These are phyloP conservation scores for Tripterygium wilfordii DNA, from an alignment of 177 flowering plant genomes.

Conservation along the genomic window DNA sequence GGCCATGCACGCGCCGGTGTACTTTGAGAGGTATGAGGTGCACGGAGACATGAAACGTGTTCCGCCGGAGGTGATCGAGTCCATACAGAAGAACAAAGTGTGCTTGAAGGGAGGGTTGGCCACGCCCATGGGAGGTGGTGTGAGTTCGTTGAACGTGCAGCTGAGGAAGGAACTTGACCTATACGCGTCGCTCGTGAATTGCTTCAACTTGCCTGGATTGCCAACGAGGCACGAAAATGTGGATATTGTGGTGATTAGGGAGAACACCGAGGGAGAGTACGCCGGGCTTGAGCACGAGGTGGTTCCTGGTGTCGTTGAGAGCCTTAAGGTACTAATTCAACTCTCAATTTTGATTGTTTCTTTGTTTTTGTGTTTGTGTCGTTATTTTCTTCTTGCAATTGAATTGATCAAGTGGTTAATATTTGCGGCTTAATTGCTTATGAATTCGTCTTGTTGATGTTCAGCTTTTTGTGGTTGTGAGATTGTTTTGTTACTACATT, in stretches of 20 bases:
- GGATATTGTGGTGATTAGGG: constrained; percentile 70
- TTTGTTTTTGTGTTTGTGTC: too few relatives aligned
- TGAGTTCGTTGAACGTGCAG: constrained; percentile 64
- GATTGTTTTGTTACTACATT: too few relatives aligned
- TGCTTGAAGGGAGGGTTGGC: constrained; percentile 68
- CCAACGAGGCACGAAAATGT: constrained; percentile 65
- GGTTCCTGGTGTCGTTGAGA: constrained; percentile 80
- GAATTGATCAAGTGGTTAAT: too few relatives aligned
- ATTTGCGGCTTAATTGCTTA: too few relatives aligned
- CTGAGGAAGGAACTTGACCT: constrained; percentile 69
- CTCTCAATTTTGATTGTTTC: too few relatives aligned
- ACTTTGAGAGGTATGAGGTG: constrained; percentile 39
- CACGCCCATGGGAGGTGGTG: constrained; percentile 82
- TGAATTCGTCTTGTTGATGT: too few relatives aligned
- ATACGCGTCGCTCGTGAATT: constrained; percentile 62
- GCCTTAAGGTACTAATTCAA: constrained; percentile 82
- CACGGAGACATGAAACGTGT: constrained; percentile 47
- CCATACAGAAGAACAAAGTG: constrained; percentile 61
- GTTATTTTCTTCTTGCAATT: too few relatives aligned
- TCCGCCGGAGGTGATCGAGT: constrained; percentile 53
- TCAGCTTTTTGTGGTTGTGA: too few relatives aligned
- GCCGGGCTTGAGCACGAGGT: constrained; percentile 81
- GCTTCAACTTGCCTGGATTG: constrained; percentile 61
- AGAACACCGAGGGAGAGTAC: constrained; percentile 82
- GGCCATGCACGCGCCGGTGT: constrained; percentile 51